phyloP scores from a whole-genome alignment of 345 rosid genomes.

The Sisymbrium irio region DNA sequence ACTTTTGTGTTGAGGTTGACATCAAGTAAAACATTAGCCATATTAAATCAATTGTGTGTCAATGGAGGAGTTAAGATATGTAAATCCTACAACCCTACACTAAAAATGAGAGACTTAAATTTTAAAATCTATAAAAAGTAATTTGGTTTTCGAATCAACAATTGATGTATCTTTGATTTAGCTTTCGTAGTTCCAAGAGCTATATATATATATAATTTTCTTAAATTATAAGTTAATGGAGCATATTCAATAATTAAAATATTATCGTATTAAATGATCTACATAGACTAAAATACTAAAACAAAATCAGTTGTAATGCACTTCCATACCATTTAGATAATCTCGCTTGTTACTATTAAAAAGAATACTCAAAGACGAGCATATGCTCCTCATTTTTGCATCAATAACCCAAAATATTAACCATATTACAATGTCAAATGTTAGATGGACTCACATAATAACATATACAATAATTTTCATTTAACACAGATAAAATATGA shows the following conservation, averaged over 20 bases:
- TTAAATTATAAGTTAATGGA: constrained; percentile 53
- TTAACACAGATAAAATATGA: too few species aligned
- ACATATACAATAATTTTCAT: too few species aligned
- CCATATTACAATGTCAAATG: too few species aligned
- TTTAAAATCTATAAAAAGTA: not conserved
- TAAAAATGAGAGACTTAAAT: not conserved
- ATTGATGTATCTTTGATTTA: constrained; percentile 14
- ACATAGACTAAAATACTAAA: not conserved
- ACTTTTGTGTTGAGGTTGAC: constrained; percentile 61
- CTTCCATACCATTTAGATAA: too few species aligned
- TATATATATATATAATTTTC: constrained; percentile 63
- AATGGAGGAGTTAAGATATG: constrained; percentile 57
- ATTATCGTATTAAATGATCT: not conserved
- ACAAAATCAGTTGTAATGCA: too few species aligned
- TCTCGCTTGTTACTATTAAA: too few species aligned
- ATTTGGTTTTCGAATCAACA: not conserved
- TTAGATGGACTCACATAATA: too few species aligned
- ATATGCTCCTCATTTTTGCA: too few species aligned
- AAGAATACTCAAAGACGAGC: too few species aligned
- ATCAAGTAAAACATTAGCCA: constrained; percentile 62
- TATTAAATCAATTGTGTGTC: constrained; percentile 34
- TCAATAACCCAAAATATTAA: too few species aligned
- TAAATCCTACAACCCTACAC: constrained; percentile 60
- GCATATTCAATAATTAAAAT: constrained; percentile 35
- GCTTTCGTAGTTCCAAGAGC: constrained; percentile 77